These are phyloP conservation scores for Cercophora newfieldiana DNA, from an alignment of 495 filamentous ascomycete species.

Conservation along the genomic window DNA sequence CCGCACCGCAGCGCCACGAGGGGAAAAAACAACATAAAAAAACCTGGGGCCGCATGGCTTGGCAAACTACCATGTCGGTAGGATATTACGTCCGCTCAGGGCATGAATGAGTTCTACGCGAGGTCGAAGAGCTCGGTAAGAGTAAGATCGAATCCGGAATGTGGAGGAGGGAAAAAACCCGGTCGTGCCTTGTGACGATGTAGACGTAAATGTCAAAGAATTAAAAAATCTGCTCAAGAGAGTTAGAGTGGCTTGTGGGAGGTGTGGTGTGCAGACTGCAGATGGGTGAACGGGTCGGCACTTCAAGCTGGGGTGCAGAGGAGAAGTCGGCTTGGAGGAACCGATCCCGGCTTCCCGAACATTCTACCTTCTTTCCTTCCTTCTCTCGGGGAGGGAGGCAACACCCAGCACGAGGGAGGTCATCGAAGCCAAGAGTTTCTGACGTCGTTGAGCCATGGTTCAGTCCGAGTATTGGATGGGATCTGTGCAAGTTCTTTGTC, in stretches of 20 bases:
- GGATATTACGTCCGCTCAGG: not conserved
- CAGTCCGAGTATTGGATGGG: not conserved
- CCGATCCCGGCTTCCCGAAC: slow-evolving; percentile 12
- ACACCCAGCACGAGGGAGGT: not conserved
- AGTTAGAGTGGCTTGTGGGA: not conserved
- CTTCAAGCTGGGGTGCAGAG: slow-evolving; percentile 11
- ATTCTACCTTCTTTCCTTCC: not conserved
- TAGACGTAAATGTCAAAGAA: too few species aligned
- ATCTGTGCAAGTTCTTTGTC: not conserved
- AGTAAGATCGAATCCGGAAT: not conserved
- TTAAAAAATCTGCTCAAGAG: slow-evolving; percentile 8
- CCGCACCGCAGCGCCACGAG: too few species aligned
- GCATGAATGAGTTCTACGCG: not conserved
- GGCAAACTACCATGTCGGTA: not conserved
- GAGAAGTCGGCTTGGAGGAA: not conserved
- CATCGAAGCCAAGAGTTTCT: not conserved
- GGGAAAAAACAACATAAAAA: not conserved
- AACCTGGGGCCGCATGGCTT: slow-evolving; percentile 16
- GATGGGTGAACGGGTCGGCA: slow-evolving; percentile 24
- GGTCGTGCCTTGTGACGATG: not conserved
- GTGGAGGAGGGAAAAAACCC: slow-evolving; percentile 1
- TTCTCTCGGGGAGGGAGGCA: not conserved
- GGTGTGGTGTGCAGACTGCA: not conserved
- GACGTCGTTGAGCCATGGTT: not conserved
- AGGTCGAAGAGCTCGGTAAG: not conserved